phyloP scores from a whole-genome alignment of 805 yeast species.

The Ogataea salicorniae region DNA sequence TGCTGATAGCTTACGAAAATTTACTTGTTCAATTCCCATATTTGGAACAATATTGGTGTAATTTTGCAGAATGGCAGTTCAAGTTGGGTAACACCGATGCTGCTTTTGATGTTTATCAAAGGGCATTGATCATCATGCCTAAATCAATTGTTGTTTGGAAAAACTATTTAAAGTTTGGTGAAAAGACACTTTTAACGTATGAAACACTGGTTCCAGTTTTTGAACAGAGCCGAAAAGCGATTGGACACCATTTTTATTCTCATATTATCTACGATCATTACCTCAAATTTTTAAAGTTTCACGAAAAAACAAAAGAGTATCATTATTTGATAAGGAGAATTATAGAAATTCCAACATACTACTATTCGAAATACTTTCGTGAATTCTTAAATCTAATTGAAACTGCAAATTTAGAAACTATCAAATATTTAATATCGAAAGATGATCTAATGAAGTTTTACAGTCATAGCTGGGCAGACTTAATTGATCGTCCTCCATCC shows the following conservation, averaged over 20 bases:
- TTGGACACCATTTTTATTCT: conserved; percentile 50
- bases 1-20: conserved; percentile 38
- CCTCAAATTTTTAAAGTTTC: conserved; percentile 35
- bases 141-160: conserved; percentile 49
- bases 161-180: conserved; percentile 38
- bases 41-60: conserved; percentile 53
- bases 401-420: conserved; percentile 23
- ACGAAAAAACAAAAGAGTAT: conserved; percentile 28
- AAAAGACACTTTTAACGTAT: conserved; percentile 28
- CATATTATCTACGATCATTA: conserved; percentile 49
- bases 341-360: conserved; percentile 53
- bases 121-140: conserved; percentile 37
- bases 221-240: conserved; percentile 41
- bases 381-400: conserved; percentile 33
- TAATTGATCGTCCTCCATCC: conserved; percentile 11
- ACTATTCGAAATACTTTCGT: conserved; percentile 44
- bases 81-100: conserved; percentile 36
- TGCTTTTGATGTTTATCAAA: conserved; percentile 33
- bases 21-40: conserved; percentile 44
- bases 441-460: conserved; percentile 18
- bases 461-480: conserved; percentile 21
- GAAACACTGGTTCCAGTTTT: conserved; percentile 33
- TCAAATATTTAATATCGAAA: conserved; percentile 21
- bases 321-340: conserved; percentile 41
- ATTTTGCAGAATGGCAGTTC: conserved; percentile 45